Base-by-base conservation (phyloP, 139 green algal genomes). In the Zygnema circumcarinatum region DNA sequence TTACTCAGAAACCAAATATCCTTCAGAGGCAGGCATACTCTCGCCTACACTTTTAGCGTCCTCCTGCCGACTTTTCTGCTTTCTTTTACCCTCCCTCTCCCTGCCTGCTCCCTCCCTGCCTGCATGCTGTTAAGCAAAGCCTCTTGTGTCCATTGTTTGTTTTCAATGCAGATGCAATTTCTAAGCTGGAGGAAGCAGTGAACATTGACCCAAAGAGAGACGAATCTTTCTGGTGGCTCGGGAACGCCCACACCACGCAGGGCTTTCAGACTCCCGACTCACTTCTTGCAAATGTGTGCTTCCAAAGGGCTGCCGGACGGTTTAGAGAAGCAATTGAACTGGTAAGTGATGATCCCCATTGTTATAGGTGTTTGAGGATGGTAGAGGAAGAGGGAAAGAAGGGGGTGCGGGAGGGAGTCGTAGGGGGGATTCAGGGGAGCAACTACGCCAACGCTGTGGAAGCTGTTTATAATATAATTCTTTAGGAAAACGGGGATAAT, bases 141-240 rank as follows among this genome's bases (percentile, higher is more conserved):
- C n/a, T 7, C 47, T 62, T 62, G 47, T 62, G 7, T 62, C 16
- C 47, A 16, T 7, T 62, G 7, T 62, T 62, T 25, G 16, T 62
- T 62, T 62, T 62, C 16, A 16, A 25, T 78, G 7, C 80, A 88
- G 90, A 96, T 79, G 95, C 96, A 0, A 94, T 98, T 40, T 62
- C 79, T 2, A 98, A 98, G 90, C 94, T 98, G 39, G 42, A 97
- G 47, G 52, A 94, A 47, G 95, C 96, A 0, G 80, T 99, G 22
- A 36, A 84, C 0, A 91, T 98, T 1, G 94, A 98, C 32, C 75
- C 91, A 0, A 89, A 88, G 3, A 92, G 92, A 21, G 91, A 96
- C 74, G 96, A 99, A 81, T 94, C 97, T 7, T 91, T 97, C 47
- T 99, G 97, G 97, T 99, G 97, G 91, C 90, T 99, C 36, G 96